phyloP scores from a whole-genome alignment of 192 early-diverging fungal species.

The Entomortierella beljakovae region DNA sequence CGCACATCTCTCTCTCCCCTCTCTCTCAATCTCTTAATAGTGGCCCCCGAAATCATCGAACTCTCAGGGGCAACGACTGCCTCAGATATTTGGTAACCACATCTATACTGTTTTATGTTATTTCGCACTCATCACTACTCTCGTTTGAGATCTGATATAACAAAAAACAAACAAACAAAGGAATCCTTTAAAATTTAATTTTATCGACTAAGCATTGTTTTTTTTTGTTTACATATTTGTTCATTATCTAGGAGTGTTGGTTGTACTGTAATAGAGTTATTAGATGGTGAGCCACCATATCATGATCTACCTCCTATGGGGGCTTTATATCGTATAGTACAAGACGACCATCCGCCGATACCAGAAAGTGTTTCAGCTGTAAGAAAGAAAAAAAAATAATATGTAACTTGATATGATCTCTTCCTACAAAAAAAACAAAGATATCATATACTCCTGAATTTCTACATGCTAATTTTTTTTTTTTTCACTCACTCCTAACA shows the following conservation, averaged over 20 bases:
- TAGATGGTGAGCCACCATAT: slow-evolving; percentile 79
- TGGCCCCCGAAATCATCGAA: slow-evolving; percentile 80
- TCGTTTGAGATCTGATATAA: no score
- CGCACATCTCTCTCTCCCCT: not conserved
- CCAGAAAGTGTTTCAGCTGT: slow-evolving; percentile 70
- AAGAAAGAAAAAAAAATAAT: not conserved
- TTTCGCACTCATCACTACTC: no score
- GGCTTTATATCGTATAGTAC: slow-evolving; percentile 76
- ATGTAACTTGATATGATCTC: no score
- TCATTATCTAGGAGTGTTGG: slow-evolving; percentile 68
- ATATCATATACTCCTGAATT: not conserved
- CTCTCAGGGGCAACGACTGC: slow-evolving; percentile 75
- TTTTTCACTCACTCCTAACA: no score
- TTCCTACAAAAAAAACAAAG: no score
- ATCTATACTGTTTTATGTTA: no score
- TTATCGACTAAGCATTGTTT: no score
- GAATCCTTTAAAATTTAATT: no score
- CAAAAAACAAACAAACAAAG: no score
- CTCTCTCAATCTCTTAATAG: slow-evolving; percentile 12
- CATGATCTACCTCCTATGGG: slow-evolving; percentile 76
- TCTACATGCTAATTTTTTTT: no score
- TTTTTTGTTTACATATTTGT: no score
- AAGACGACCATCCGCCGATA: slow-evolving; percentile 81
- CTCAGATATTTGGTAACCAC: slow-evolving; percentile 70
- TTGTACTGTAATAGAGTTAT: slow-evolving; percentile 77